Evolutionary conservation across 2,329 filamentous ascomycete genomes (phyloP), one percentile per base, ranked within the genome.

Genomic region (Epichloe gansuensis): DNA sequence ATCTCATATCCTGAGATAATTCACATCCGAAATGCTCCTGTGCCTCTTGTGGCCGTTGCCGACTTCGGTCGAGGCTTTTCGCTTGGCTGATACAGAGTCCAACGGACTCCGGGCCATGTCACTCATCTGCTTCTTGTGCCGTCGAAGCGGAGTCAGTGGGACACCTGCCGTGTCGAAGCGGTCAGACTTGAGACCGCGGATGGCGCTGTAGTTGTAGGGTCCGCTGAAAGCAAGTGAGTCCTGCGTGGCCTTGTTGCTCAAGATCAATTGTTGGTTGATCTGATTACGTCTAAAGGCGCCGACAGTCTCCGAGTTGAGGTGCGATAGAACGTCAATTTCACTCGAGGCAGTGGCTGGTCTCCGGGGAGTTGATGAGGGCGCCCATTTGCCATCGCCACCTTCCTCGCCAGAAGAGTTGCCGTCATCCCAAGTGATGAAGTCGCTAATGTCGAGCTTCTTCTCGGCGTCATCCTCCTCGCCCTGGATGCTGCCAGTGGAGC

Each of bases 241-340:
- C 53, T 78, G 70, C 39, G 79, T 82, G 23, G 77, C 78, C 60
- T 80, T 76, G 62, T 76, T 78, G 67, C 77, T 81, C 57, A 77
- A 66, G 54, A 82, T 79, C 55, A 82, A 70, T 59, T 80, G 76
- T 62, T 80, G 75, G 63, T 80, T 79, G 72, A 73, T 81, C 64
- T 80, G 82, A 65, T 80, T 83, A 57, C 74, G 80, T 52, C 86
- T 86, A 74, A 93, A 94, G 1, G 87, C 85, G 39, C 86, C 86
- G 38, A 93, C 86, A 13, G 85, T 80, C 53, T 83, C 79, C 8
- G 75, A 69, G 54, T 80, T 80, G 58, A 81, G 79, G 61, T 85
- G 82, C 41, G 90, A 80, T 11, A 68, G 64, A 8, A 72, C 63
- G 39, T 74, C 69, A 17, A 66, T 65, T 57, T 81, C 74, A 61